These are phyloP conservation scores for Yarrowia sp. DNA, from an alignment of 805 yeast genomes.

Conservation along the genomic window DNA sequence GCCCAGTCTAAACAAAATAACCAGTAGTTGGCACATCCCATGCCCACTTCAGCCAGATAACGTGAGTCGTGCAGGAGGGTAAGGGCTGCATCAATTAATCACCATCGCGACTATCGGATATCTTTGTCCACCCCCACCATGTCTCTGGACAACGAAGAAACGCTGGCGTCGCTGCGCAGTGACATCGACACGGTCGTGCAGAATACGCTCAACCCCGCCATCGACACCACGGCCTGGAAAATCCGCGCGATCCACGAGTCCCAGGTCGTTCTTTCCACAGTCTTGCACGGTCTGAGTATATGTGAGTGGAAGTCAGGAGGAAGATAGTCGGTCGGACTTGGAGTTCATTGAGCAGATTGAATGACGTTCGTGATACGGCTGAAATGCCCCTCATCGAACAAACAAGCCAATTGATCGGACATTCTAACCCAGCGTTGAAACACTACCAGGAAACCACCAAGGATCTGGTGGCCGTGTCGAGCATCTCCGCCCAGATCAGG, in stretches of 20 bases:
- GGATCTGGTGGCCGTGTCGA: conserved; percentile 4
- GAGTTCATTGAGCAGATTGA: no score
- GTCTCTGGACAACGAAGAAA: background rate
- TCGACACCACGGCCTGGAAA: conserved; percentile 31
- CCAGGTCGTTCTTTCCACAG: conserved; percentile 30
- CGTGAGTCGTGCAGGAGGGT: no score
- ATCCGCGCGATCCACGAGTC: conserved; percentile 33
- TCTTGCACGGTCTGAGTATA: conserved; percentile 29
- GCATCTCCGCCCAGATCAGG: conserved; percentile 12
- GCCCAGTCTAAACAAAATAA: no score
- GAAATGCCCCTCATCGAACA: no score
- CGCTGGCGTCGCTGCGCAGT: background rate
- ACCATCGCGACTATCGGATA: no score
- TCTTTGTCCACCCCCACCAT: background rate
- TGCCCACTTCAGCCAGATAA: no score
- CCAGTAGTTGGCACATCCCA: no score
- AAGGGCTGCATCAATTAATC: no score
- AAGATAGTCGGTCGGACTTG: no score
- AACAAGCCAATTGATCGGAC: no score
- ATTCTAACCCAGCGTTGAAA: conserved; percentile 14
- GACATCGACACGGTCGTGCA: conserved; percentile 17
- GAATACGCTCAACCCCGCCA: conserved; percentile 28
- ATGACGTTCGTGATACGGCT: no score
- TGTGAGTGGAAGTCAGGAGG: conserved; percentile 27
- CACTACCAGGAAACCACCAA: conserved; percentile 4